Evolutionary conservation across 495 filamentous ascomycete genomes (phyloP), one percentile per base, ranked within the genome.

Genomic region (Annulohypoxylon nitens): DNA sequence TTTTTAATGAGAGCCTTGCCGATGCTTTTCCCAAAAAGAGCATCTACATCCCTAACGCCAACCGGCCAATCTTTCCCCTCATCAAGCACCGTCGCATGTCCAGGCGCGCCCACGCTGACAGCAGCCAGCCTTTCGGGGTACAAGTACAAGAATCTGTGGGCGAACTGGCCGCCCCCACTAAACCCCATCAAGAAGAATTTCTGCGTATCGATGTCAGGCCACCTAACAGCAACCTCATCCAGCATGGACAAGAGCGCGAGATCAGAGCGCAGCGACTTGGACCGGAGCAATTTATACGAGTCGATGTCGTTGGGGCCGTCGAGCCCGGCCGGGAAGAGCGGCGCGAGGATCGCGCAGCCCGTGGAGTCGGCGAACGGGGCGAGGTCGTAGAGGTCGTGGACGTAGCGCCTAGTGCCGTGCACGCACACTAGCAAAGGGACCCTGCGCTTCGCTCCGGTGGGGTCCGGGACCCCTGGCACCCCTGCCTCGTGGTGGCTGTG

Each of bases 141-240:
- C 26, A 80, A 55, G 54, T 78, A 80, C 1, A 79, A 48, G 33
- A 80, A 79, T 20, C 77, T 67, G 54, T 78, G 75, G 0, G 67
- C 60, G 63, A 80, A 80, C 59, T 80, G 77, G 9, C 75, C 78
- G 30, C 78, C 78, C 0, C 77, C 78, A 26, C 73, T 75, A 45
- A 78, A 80, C 1, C 78, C 78, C 59, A 67, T 69, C 11, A 80
- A 37, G 36, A 76, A 76, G 55, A 80, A 34, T 50, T 76, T 78
- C 5, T 64, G 50, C 0, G 78, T 79, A 1, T 68, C 75, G 16
- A 80, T 79, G 8, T 65, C 75, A 0, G 75, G 77, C 70, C 67
- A 78, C 7, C 70, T 61, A 2, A 4, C 9, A 25, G 73, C 64
- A 5, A 79, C 69, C 61, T 80, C 74, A 47, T 71, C 76, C 41